Evolutionary conservation across 495 filamentous ascomycete genomes (phyloP).

Genomic region (Aspergillus haitiensis): DNA sequence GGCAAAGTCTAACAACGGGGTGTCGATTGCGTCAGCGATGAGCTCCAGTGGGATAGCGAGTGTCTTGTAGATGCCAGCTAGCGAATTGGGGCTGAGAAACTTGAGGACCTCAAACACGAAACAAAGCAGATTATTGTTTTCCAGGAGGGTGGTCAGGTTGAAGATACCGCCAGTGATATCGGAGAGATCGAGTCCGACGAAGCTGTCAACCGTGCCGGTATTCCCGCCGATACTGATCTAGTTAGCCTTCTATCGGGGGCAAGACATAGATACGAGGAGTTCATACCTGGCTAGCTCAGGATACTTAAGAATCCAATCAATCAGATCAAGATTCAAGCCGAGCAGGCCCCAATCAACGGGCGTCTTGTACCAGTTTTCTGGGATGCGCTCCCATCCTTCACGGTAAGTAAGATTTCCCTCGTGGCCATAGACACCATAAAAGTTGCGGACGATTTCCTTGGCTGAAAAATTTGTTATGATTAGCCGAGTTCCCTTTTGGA

Average conservation of each 20-base stretch:
- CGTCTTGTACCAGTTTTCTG: constrained; percentile 62
- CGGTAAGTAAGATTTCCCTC: constrained; percentile 42
- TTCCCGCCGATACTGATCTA: constrained; percentile 54
- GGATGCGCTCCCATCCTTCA: constrained; percentile 54
- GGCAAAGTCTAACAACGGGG: constrained; percentile 32
- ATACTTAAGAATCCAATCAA: constrained; percentile 39
- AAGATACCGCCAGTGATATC: constrained; percentile 53
- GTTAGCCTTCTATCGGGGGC: neutral
- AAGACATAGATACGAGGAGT: constrained; percentile 10
- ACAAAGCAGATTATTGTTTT: constrained; percentile 51
- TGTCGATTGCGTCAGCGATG: constrained; percentile 27
- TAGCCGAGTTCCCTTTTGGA: too few species aligned
- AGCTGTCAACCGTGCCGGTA: constrained; percentile 55
- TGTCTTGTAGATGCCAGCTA: constrained; percentile 39
- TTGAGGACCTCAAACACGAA: constrained; percentile 47
- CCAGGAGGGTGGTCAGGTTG: constrained; percentile 38
- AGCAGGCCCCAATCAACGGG: constrained; percentile 38
- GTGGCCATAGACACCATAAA: constrained; percentile 46
- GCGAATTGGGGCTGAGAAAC: constrained; percentile 41
- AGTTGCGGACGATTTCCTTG: constrained; percentile 46
- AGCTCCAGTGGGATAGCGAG: constrained; percentile 37
- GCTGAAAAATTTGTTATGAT: constrained; percentile 22
- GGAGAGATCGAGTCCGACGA: constrained; percentile 50
- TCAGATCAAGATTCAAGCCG: constrained; percentile 42
- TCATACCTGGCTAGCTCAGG: constrained; percentile 40